Evolutionary conservation across 1,284 basidiomycete genomes (phyloP).

Genomic region (Microbotryomycetes sp.): DNA sequence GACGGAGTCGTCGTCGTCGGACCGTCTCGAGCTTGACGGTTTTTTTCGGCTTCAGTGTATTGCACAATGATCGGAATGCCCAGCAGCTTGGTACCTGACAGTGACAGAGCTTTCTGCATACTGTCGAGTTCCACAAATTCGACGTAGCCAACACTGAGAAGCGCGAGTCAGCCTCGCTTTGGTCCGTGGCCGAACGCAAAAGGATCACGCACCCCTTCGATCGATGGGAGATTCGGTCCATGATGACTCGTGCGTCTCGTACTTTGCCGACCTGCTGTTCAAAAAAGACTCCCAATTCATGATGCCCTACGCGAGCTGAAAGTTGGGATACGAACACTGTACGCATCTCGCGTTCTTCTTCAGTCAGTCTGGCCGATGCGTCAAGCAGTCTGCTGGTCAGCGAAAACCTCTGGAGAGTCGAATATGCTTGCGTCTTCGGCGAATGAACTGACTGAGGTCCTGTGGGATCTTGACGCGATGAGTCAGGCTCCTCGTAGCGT

Average conservation of each 20-base stretch:
- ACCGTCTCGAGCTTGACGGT: slow-evolving; percentile 52
- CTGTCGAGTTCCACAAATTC: slow-evolving; percentile 85
- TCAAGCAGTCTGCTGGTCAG: too few relatives aligned
- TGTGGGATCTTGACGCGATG: slow-evolving; percentile 11
- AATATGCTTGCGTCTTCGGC: slow-evolving; percentile 15
- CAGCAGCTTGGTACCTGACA: slow-evolving; percentile 93
- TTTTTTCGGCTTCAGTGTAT: slow-evolving; percentile 91
- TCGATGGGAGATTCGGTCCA: slow-evolving; percentile 81
- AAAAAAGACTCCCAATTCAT: slow-evolving; percentile 96
- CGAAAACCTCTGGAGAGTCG: too few relatives aligned
- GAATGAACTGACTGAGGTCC: slow-evolving; percentile 19
- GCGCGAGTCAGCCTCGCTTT: slow-evolving; percentile 13
- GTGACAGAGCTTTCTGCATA: slow-evolving; percentile 79
- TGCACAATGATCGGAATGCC: slow-evolving; percentile 95
- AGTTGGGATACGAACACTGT: slow-evolving; percentile 98
- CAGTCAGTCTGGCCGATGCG: slow-evolving; percentile 9
- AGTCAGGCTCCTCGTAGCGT: too few relatives aligned
- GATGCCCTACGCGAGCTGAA: slow-evolving; percentile 85
- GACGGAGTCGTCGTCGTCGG: slow-evolving; percentile 36
- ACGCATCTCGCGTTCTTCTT: slow-evolving; percentile 48
- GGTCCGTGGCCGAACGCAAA: not conserved
- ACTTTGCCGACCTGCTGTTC: slow-evolving; percentile 80
- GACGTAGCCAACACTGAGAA: slow-evolving; percentile 79
- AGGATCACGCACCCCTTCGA: slow-evolving; percentile 74
- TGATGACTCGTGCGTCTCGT: slow-evolving; percentile 90